phyloP scores from a whole-genome alignment of 2,329 filamentous ascomycete genomes.

The Phyllachora maydis region DNA sequence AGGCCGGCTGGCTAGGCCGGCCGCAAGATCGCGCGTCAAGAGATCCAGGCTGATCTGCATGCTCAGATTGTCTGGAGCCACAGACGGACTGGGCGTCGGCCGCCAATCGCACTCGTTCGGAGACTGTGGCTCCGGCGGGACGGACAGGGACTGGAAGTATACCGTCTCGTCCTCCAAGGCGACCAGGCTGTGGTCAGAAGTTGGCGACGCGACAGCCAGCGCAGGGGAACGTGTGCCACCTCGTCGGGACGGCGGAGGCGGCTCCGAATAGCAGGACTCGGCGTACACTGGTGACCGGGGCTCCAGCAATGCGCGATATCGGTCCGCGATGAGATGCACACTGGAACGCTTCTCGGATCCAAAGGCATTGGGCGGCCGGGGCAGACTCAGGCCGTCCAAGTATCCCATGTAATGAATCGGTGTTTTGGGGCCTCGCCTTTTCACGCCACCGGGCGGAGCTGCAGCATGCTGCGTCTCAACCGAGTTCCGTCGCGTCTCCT shows the following conservation, averaged over 20 bases:
- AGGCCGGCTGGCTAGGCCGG: slow-evolving; percentile 12
- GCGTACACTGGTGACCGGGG: slow-evolving; percentile 13
- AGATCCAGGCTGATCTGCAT: slow-evolving; percentile 29
- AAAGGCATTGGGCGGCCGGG: slow-evolving; percentile 3
- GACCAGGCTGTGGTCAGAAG: slow-evolving; percentile 23
- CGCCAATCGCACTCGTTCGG: slow-evolving; percentile 6
- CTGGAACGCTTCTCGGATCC: slow-evolving; percentile 15
- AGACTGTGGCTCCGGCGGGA: slow-evolving; percentile 14
- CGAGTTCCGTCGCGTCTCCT: slow-evolving; percentile 4
- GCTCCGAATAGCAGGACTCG: slow-evolving; percentile 10
- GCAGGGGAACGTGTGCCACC: neutral
- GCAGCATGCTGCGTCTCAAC: slow-evolving; percentile 6
- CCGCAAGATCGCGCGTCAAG: slow-evolving; percentile 25
- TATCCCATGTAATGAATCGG: slow-evolving; percentile 28
- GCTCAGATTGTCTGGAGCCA: slow-evolving; percentile 15
- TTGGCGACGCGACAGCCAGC: slow-evolving; percentile 9
- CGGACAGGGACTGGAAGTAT: slow-evolving; percentile 23
- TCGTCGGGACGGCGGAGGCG: slow-evolving; percentile 5
- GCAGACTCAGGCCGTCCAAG: slow-evolving; percentile 15
- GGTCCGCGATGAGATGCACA: slow-evolving; percentile 26
- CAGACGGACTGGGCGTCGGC: slow-evolving; percentile 3
- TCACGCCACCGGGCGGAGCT: slow-evolving; percentile 9
- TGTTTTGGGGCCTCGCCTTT: slow-evolving; percentile 27
- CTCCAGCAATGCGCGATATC: slow-evolving; percentile 25
- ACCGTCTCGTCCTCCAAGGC: slow-evolving; percentile 23